Percentiles rank a stretch among this genome's conserved stretches.
Evolutionary conservation across 768 basidiomycete genomes (phyloP).

Genomic region (Boletus sensibilis): DNA sequence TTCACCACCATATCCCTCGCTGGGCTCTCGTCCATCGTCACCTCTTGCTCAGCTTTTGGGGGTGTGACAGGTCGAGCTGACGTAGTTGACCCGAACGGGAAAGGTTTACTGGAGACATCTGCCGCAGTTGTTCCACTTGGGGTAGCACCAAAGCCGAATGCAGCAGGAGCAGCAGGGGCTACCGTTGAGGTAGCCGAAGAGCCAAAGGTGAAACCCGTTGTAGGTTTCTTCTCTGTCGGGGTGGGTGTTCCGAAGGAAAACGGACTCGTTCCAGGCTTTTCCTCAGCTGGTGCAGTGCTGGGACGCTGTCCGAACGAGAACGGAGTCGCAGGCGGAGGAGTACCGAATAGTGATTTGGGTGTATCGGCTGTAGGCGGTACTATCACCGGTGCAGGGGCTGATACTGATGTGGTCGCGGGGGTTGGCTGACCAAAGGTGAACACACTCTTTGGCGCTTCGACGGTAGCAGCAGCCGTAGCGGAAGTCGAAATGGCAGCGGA

Average conservation of each 20-base stretch:
- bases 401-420: constrained; percentile 2
- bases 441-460: constrained; percentile 32
- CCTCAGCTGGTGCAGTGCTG: constrained; percentile 22
- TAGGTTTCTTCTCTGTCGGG: constrained; percentile 36
- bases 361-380: constrained; percentile 31
- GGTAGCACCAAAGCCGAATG: constrained; percentile 51
- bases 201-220: constrained; percentile 45
- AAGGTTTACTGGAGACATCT: constrained; percentile 51
- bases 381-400: constrained; percentile 7
- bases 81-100: constrained; percentile 49
- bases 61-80: constrained; percentile 58
- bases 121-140: constrained; percentile 34
- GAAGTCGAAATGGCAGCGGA: constrained; percentile 8
- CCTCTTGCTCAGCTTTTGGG: constrained; percentile 63
- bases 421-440: constrained; percentile 35
- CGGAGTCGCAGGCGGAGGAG: constrained; percentile 22
- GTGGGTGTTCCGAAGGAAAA: constrained; percentile 36
- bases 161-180: constrained; percentile 29
- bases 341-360: constrained; percentile 44
- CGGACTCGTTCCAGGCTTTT: constrained; percentile 18
- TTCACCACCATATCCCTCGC: constrained; percentile 57
- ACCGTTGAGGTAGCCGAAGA: constrained; percentile 36
- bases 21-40: constrained; percentile 82
- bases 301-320: constrained; percentile 47
- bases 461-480: constrained; percentile 5